Conservation (phyloP, 345 rosid genomes). For the Lumnitzera littorea region DNA sequence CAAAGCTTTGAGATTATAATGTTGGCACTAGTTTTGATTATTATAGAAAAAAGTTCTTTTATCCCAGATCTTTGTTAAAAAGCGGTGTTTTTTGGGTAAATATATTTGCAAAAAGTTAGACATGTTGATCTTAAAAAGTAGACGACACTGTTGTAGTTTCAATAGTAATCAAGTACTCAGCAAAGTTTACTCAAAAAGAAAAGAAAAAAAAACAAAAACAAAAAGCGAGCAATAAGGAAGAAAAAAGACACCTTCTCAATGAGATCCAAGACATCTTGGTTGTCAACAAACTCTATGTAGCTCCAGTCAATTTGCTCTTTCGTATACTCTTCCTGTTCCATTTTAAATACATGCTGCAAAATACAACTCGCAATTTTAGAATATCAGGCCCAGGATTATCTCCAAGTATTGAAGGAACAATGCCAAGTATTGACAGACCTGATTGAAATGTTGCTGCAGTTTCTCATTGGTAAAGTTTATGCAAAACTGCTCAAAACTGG, state of each 20-base stretch:
- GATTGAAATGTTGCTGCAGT: conserved; percentile 98
- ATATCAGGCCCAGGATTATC: conserved; percentile 7
- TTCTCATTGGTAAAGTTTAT: conserved; percentile 98
- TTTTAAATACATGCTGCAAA: conserved; percentile 93
- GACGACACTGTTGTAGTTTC: no score
- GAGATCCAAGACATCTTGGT: conserved; percentile 96
- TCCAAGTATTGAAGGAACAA: conserved; percentile 7
- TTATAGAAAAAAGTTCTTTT: neutral
- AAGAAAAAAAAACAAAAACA: neutral
- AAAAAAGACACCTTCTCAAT: conserved; percentile 72
- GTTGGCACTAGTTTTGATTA: no score
- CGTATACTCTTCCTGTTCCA: conserved; percentile 99
- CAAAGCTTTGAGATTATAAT: no score
- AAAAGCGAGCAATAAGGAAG: conserved; percentile 5
- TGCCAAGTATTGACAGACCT: conserved; percentile 32
- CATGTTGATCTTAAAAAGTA: neutral
- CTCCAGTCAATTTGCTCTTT: conserved; percentile 99
- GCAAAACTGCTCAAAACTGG: conserved; percentile 97
- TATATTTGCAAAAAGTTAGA: conserved; percentile 4
- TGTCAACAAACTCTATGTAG: conserved; percentile 99
- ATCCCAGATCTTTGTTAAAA: no score
- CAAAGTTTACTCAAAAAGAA: neutral
- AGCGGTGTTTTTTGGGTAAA: no score
- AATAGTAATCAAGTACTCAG: no score
- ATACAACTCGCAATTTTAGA: conserved; percentile 16